Conservation (phyloP, 768 basidiomycete genomes). For the Kwoniella dejecticola region DNA sequence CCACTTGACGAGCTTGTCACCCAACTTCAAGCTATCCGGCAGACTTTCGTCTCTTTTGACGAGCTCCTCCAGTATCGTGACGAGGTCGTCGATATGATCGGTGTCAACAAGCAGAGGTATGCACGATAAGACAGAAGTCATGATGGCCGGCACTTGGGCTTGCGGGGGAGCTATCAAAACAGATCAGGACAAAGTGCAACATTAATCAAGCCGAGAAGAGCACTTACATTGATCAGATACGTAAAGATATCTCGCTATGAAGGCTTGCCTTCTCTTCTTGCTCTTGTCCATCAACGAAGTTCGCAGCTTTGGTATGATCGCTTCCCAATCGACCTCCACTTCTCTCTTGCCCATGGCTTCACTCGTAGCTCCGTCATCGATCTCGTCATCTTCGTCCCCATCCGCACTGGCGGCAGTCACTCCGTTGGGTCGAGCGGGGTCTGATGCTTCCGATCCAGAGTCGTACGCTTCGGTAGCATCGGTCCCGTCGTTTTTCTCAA, state of each 20-base stretch:
- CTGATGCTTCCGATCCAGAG: constrained; percentile 19
- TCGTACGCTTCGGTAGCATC: constrained; percentile 41
- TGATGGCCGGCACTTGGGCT: constrained; percentile 31
- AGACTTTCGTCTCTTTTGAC: constrained; percentile 41
- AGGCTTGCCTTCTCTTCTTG: constrained; percentile 39
- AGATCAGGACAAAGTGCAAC: neutral
- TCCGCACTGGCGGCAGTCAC: neutral
- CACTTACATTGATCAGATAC: constrained; percentile 39
- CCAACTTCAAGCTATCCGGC: constrained; percentile 60
- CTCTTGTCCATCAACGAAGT: constrained; percentile 33
- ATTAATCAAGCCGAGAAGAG: neutral
- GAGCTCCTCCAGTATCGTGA: constrained; percentile 37
- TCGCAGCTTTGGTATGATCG: constrained; percentile 27
- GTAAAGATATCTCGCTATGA: constrained; percentile 35
- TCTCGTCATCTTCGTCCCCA: constrained; percentile 28
- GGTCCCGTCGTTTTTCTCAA: constrained; percentile 31
- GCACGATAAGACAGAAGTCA: constrained; percentile 27
- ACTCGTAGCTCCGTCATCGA: constrained; percentile 8
- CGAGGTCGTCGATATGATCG: constrained; percentile 40
- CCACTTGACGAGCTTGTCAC: constrained; percentile 73
- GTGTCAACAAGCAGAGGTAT: constrained; percentile 32
- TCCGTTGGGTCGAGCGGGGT: constrained; percentile 8
- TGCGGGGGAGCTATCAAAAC: constrained; percentile 38
- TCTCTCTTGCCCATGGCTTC: constrained; percentile 17
- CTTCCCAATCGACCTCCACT: constrained; percentile 43